Percentiles rank a stretch among this genome's conserved stretches.
Conservation (phyloP, 2,329 filamentous ascomycete species). For the Leptographium lundbergii region DNA sequence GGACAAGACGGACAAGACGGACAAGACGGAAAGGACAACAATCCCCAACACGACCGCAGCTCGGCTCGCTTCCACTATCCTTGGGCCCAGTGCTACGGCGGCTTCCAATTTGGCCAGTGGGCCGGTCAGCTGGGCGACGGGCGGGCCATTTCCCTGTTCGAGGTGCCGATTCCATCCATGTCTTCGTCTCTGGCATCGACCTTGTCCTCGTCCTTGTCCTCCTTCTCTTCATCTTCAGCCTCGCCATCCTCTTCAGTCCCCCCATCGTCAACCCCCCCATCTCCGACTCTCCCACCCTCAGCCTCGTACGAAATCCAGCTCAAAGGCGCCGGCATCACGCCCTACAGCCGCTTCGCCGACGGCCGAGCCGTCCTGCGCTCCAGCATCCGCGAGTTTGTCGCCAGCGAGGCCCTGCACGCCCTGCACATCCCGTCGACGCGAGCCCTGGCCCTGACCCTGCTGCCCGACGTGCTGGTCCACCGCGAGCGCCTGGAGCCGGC, state of each 20-base stretch:
- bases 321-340: slow-evolving; percentile 86
- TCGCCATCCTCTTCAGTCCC: no score
- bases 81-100: slow-evolving; percentile 97
- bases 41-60: slow-evolving; percentile 6
- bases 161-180: slow-evolving; percentile 60
- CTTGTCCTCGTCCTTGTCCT: background rate
- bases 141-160: slow-evolving; percentile 86
- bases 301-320: slow-evolving; percentile 80
- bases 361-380: slow-evolving; percentile 87
- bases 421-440: slow-evolving; percentile 77
- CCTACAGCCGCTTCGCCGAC: slow-evolving; percentile 93
- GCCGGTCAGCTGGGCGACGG: slow-evolving; percentile 93
- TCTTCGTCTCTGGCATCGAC: slow-evolving; percentile 31
- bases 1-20: background rate
- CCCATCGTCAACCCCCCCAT: no score
- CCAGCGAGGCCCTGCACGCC: slow-evolving; percentile 79
- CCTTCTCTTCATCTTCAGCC: background rate
- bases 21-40: no score
- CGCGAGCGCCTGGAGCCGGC: slow-evolving; percentile 78
- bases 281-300: no score
- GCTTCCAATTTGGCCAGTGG: slow-evolving; percentile 72
- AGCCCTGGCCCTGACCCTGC: slow-evolving; percentile 67
- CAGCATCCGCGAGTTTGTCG: slow-evolving; percentile 87
- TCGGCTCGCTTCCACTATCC: slow-evolving; percentile 60
- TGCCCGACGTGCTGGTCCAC: slow-evolving; percentile 59